Percentiles rank a stretch among this genome's conserved stretches.
Evolutionary conservation across 2,329 filamentous ascomycete species (phyloP).

Genomic region (Phaeosphaeria sp.): DNA sequence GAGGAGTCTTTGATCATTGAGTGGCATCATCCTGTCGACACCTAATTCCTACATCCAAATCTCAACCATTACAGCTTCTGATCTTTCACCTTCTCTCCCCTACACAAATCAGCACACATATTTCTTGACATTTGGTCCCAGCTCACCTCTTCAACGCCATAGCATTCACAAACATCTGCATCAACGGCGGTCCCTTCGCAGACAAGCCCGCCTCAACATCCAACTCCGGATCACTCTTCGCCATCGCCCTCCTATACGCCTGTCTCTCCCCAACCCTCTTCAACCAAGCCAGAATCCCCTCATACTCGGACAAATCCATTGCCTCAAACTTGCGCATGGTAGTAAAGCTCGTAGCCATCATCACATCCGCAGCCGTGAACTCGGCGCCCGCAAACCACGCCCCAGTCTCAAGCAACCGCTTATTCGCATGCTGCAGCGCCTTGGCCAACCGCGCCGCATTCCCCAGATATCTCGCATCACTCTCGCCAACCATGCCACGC

Average conservation of each 20-base stretch:
- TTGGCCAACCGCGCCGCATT: slow-evolving; percentile 44
- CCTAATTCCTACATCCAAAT: background rate
- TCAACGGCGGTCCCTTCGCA: slow-evolving; percentile 30
- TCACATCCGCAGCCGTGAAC: slow-evolving; percentile 71
- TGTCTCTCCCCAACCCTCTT: slow-evolving; percentile 33
- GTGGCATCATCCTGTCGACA: background rate
- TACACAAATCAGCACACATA: background rate
- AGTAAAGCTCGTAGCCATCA: slow-evolving; percentile 66
- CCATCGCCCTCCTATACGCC: slow-evolving; percentile 59
- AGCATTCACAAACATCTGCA: slow-evolving; percentile 27
- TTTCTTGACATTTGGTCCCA: background rate
- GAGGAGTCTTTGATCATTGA: background rate
- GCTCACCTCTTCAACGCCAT: slow-evolving; percentile 12
- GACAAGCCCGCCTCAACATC: slow-evolving; percentile 34
- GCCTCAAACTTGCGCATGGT: slow-evolving; percentile 64
- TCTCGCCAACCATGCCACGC: slow-evolving; percentile 35
- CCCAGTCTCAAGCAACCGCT: slow-evolving; percentile 52
- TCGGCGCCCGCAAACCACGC: slow-evolving; percentile 66
- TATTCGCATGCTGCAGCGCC: slow-evolving; percentile 57
- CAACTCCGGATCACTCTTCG: slow-evolving; percentile 58
- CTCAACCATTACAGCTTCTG: background rate
- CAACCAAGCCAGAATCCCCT: slow-evolving; percentile 39
- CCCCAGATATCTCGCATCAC: slow-evolving; percentile 45
- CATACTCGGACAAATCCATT: slow-evolving; percentile 41
- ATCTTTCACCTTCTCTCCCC: background rate